Evolutionary conservation across 306 rosid genomes (phyloP).

Genomic region (Adenanthera pavonina): DNA sequence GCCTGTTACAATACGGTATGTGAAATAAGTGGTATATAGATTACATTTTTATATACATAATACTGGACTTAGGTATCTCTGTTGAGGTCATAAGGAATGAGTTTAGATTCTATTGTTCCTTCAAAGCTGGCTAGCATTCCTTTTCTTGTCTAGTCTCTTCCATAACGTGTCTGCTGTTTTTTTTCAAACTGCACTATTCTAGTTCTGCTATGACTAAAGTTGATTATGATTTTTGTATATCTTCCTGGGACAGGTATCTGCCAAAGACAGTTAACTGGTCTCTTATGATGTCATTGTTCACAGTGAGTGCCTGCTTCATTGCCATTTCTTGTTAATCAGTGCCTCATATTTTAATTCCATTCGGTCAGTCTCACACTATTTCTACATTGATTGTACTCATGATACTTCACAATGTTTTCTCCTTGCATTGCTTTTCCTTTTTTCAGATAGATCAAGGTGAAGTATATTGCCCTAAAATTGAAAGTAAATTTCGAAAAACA

Average conservation of each 20-base stretch:
- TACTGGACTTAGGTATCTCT: slow-evolving; percentile 31
- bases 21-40: slow-evolving; percentile 45
- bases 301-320: slow-evolving; percentile 53
- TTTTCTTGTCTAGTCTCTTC: slow-evolving; percentile 26
- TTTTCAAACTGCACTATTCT: not conserved
- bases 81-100: slow-evolving; percentile 43
- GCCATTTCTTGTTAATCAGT: slow-evolving; percentile 25
- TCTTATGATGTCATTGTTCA: slow-evolving; percentile 83
- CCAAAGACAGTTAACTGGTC: slow-evolving; percentile 80
- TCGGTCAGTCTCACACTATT: not conserved
- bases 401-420: slow-evolving; percentile 17
- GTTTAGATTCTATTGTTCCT: slow-evolving; percentile 7
- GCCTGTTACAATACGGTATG: slow-evolving; percentile 81
- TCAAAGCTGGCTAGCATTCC: slow-evolving; percentile 21
- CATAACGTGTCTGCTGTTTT: slow-evolving; percentile 13
- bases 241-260: slow-evolving; percentile 60
- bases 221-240: slow-evolving; percentile 41
- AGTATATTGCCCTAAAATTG: not conserved
- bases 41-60: slow-evolving; percentile 24
- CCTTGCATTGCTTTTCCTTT: slow-evolving; percentile 3
- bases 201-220: slow-evolving; percentile 19
- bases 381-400: slow-evolving; percentile 2
- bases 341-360: slow-evolving; percentile 6
- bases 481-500: not conserved
- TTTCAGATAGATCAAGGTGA: not conserved